phyloP scores from a whole-genome alignment of 805 yeast genomes.

The Starmerella floricola region DNA sequence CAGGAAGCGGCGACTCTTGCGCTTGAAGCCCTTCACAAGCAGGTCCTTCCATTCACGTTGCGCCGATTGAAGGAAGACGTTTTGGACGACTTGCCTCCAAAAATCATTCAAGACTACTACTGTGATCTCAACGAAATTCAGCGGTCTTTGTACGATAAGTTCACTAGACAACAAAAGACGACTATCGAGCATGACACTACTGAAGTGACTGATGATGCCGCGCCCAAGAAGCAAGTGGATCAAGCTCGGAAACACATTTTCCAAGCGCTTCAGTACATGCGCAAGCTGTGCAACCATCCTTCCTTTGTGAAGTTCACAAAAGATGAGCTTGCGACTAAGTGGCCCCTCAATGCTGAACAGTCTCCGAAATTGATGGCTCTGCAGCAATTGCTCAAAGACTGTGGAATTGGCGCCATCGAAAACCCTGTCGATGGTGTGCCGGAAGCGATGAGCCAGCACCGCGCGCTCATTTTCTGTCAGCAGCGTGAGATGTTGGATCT shows the following conservation, averaged over 20 bases:
- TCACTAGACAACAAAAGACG: conserved; percentile 71
- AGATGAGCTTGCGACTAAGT: conserved; percentile 49
- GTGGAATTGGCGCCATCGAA: conserved; percentile 61
- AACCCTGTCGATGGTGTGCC: conserved; percentile 30
- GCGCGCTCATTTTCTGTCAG: conserved; percentile 92
- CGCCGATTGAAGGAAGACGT: conserved; percentile 95
- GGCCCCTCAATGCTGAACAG: conserved; percentile 63
- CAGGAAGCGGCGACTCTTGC: conserved; percentile 97
- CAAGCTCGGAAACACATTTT: conserved; percentile 80
- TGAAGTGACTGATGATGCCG: conserved; percentile 7
- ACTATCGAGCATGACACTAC: conserved; percentile 33
- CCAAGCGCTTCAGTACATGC: conserved; percentile 95
- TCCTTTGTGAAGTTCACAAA: conserved; percentile 69
- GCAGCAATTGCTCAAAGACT: conserved; percentile 67
- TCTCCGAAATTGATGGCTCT: conserved; percentile 85
- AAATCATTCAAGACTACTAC: conserved; percentile 94
- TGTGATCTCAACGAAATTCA: conserved; percentile 91
- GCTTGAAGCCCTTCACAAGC: conserved; percentile 88
- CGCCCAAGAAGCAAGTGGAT: conserved; percentile 23
- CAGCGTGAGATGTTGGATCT: conserved; percentile 95
- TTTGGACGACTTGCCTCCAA: conserved; percentile 90
- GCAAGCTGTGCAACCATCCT: conserved; percentile 94
- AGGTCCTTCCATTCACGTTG: conserved; percentile 89
- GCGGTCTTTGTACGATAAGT: conserved; percentile 74
- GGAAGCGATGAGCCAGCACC: conserved; percentile 79